These are phyloP conservation scores for Claviceps purpurea DNA, from an alignment of 2,329 filamentous ascomycete species.

Conservation along the genomic window DNA sequence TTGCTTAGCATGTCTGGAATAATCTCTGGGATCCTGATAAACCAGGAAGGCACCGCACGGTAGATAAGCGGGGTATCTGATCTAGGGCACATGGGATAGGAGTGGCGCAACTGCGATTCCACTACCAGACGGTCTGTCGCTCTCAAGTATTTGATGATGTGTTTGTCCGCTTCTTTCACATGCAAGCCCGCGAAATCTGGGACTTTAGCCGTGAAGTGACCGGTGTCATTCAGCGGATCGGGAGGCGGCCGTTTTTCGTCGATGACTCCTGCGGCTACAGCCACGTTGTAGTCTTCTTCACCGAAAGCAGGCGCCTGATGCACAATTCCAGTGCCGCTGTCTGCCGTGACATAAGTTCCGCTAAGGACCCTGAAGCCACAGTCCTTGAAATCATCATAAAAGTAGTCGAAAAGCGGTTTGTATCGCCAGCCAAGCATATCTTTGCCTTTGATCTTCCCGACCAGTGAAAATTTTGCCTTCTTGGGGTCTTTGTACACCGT, in stretches of 20 bases:
- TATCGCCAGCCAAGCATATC: slow-evolving; percentile 62
- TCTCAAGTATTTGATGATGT: slow-evolving; percentile 83
- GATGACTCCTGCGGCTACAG: slow-evolving; percentile 63
- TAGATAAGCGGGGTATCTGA: slow-evolving; percentile 95
- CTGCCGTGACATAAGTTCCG: slow-evolving; percentile 74
- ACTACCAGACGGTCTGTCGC: slow-evolving; percentile 62
- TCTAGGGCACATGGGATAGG: slow-evolving; percentile 85
- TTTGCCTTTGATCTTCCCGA: slow-evolving; percentile 53
- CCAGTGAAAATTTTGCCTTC: slow-evolving; percentile 60
- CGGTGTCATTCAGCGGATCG: slow-evolving; percentile 78
- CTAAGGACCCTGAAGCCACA: slow-evolving; percentile 70
- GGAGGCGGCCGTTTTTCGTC: slow-evolving; percentile 66
- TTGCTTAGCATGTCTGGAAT: slow-evolving; percentile 83
- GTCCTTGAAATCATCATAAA: slow-evolving; percentile 79
- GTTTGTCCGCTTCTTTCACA: slow-evolving; percentile 85
- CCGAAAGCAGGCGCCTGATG: slow-evolving; percentile 90
- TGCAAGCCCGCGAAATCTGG: slow-evolving; percentile 74
- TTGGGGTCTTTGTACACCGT: slow-evolving; percentile 73
- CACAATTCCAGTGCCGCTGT: slow-evolving; percentile 86
- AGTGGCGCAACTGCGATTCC: slow-evolving; percentile 79
- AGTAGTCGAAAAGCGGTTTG: slow-evolving; percentile 78
- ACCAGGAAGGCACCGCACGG: slow-evolving; percentile 86
- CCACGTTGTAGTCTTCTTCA: slow-evolving; percentile 89
- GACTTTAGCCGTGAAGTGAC: slow-evolving; percentile 64
- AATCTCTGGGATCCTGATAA: slow-evolving; percentile 73